Evolutionary conservation across 306 rosid species (phyloP), one percentile per base, ranked within the genome.

Genomic region (Glycyrrhiza uralensis): DNA sequence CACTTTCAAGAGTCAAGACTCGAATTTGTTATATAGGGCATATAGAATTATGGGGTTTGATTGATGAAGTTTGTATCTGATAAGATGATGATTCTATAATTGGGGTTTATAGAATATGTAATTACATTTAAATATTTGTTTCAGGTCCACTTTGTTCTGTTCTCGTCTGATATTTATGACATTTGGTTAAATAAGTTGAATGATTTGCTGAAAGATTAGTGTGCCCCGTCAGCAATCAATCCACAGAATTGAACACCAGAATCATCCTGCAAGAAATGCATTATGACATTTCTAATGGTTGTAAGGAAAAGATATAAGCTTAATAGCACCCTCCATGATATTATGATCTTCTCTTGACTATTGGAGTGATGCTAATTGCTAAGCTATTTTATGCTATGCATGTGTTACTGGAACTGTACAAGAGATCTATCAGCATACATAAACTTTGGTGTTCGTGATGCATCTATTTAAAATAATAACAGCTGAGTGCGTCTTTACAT

Each of bases 101-200:
- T 38, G 42, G 23, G 11, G 12, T 71, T 76, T 47, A 36, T 24
- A 6, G 69, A 66, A 69, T 55, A 10, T 28, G 18, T 80, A n/a
- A 45, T 65, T 71, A 28, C 23, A 3, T 8, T 13, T 19, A 17
- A 38, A n/a, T 30, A 15, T 45, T 49, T 64, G 71, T 59, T 73
- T 70, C 94, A 92, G 97, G 88, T 89, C 23, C 97, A 92, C 81
- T 89, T 89, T 72, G 92, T 92, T 55, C 80, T 84, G 55, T 92
- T 83, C 54, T 10, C 47, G 1, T 79, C 89, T 7, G 94, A 92
- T 45, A 75, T 83, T 39, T 86, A 85, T 84, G 32, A 65, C 69
- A 77, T 60, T 55, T 92, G 96, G 96, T 39, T 87, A 81, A 81
- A 80, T 35, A 88, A 80, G 77, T 90, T 82, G 2, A 83, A 76